phyloP scores from a whole-genome alignment of 2,329 filamentous ascomycete genomes.

The Fusarium domesticum region DNA sequence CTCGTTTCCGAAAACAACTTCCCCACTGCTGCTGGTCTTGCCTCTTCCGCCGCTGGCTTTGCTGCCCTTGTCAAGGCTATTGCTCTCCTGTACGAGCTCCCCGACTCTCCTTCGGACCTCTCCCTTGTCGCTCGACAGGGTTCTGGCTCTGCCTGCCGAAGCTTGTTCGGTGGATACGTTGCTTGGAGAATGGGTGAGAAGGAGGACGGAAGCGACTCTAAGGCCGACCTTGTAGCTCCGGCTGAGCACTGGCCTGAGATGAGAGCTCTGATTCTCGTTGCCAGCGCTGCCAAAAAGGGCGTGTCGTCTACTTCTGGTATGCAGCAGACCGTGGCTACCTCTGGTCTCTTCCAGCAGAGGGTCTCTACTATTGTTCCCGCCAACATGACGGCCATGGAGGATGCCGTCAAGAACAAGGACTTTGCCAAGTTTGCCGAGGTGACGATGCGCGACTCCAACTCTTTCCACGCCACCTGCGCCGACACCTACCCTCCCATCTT shows the following conservation, averaged over 20 bases:
- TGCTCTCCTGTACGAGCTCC: constrained; percentile 85
- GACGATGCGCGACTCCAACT: constrained; percentile 96
- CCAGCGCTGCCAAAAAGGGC: constrained; percentile 91
- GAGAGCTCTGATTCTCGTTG: constrained; percentile 88
- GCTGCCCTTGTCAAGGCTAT: constrained; percentile 77
- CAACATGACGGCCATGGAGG: constrained; percentile 82
- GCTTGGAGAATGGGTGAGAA: constrained; percentile 82
- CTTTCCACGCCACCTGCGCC: constrained; percentile 90
- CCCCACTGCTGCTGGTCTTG: constrained; percentile 90
- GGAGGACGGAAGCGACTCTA: constrained; percentile 78
- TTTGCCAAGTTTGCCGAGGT: constrained; percentile 85
- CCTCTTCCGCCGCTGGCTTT: constrained; percentile 67
- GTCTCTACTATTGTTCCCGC: constrained; percentile 73
- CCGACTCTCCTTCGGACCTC: constrained; percentile 75
- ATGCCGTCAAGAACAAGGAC: constrained; percentile 72
- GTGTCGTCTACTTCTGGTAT: constrained; percentile 91
- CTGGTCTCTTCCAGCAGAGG: constrained; percentile 77
- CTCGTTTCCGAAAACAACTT: constrained; percentile 99
- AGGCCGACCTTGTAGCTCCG: constrained; percentile 83
- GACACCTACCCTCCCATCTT: constrained; percentile 98
- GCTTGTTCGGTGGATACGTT: constrained; percentile 91
- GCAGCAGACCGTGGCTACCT: constrained; percentile 94
- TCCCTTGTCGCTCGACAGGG: constrained; percentile 89
- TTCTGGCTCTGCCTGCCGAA: constrained; percentile 90
- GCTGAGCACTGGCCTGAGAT: constrained; percentile 93